A percentile compares a stretch with the other conserved stretches of the same genome.
Evolutionary conservation across 2,329 filamentous ascomycete genomes (phyloP).

Genomic region (Trichoderma citrinoviride): DNA sequence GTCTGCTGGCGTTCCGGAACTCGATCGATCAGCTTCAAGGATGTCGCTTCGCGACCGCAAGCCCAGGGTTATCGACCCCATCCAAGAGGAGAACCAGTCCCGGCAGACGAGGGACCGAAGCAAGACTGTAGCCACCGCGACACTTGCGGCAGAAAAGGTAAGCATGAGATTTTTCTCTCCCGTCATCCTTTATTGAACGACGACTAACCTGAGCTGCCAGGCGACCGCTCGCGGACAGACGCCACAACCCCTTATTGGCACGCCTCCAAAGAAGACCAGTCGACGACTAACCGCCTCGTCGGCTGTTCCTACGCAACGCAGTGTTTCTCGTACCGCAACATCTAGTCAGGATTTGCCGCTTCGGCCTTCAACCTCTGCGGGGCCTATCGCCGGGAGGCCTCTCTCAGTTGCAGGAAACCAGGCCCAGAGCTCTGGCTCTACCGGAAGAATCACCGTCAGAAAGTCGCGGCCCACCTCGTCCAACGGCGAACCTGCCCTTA

Average conservation of each 20-base stretch:
- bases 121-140: conserved; percentile 45
- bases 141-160: conserved; percentile 30
- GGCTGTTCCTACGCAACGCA: conserved; percentile 27
- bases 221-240: conserved; percentile 36
- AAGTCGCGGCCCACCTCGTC: conserved; percentile 56
- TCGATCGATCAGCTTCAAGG: conserved; percentile 51
- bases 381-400: conserved; percentile 5
- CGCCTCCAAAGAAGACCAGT: conserved; percentile 36
- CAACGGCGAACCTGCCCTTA: conserved; percentile 42
- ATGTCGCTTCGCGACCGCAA: conserved; percentile 75
- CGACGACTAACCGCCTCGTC: conserved; percentile 53
- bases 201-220: conserved; percentile 25
- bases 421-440: conserved; percentile 34
- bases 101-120: conserved; percentile 47
- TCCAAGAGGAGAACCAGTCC: conserved; percentile 43
- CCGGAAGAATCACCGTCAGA: conserved; percentile 49
- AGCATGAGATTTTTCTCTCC: background rate
- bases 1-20: conserved; percentile 38
- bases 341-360: conserved; percentile 25
- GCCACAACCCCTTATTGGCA: conserved; percentile 29
- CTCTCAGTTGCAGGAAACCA: conserved; percentile 39
- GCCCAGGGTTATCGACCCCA: conserved; percentile 52
- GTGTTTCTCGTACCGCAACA: conserved; percentile 5
- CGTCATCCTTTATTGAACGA: background rate
- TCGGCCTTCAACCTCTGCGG: conserved; percentile 20